A percentile compares a stretch with the other conserved stretches of the same genome.
phyloP scores from a whole-genome alignment of 129 eudicot genomes.

The Heracleum sosnowskyi region DNA sequence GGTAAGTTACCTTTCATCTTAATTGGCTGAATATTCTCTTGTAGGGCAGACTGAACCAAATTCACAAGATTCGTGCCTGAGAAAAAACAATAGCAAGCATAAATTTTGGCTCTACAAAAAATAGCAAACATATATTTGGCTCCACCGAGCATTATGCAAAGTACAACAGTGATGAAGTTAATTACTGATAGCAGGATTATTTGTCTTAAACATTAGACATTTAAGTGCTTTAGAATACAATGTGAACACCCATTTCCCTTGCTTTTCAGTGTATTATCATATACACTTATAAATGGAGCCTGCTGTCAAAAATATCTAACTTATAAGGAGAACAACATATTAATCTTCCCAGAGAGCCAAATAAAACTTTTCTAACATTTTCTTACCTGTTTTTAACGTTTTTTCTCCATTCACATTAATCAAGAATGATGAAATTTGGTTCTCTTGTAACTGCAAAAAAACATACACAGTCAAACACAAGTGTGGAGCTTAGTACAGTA shows the following conservation, averaged over 20 bases:
- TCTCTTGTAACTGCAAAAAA: conserved; percentile 29
- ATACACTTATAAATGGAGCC: not conserved
- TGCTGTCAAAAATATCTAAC: no score
- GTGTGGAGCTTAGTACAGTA: not conserved
- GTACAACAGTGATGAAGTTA: not conserved
- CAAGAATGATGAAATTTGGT: conserved; percentile 24
- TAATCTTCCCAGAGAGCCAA: not conserved
- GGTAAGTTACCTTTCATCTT: conserved; percentile 21
- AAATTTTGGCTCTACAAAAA: no score
- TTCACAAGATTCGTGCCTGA: conserved; percentile 22
- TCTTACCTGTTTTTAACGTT: conserved; percentile 24
- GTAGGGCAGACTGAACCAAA: conserved; percentile 26
- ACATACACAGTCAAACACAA: not conserved
- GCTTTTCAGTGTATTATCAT: not conserved
- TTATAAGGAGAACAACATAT: not conserved
- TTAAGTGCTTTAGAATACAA: not conserved
- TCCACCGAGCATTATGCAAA: not conserved
- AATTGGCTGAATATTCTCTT: conserved; percentile 19
- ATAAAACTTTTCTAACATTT: not conserved
- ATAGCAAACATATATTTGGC: not conserved
- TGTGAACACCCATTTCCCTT: not conserved
- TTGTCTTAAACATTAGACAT: not conserved
- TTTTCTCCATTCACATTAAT: conserved; percentile 25
- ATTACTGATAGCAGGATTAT: not conserved
- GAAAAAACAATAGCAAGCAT: not conserved